Evolutionary conservation across 192 early-diverging fungal species (phyloP), one percentile per base, ranked within the genome.

Genomic region (Coemansia sp.): DNA sequence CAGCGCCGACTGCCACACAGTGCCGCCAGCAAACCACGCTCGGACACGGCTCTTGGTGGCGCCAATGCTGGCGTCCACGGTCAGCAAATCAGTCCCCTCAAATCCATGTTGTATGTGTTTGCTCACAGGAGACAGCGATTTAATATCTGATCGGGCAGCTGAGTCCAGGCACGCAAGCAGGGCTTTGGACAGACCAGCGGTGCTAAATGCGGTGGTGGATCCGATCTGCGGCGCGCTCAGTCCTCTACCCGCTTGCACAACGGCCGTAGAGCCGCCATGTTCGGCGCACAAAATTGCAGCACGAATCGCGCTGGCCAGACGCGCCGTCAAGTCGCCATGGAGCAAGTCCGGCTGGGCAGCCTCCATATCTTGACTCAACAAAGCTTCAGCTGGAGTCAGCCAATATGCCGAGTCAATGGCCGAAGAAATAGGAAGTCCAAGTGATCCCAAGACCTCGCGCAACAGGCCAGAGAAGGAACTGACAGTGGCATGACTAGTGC

Each of bases 21-120:
- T 48, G 15, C 65, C 64, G 38, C 60, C 56, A 11, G 56, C 30
- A 39, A 75, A 68, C 71, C 71, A 75, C 46, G 14, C 3, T 10
- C 42, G 34, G 31, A 63, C 31, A 7, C 65, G 60, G 4, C 36
- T 25, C 49, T 75, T 75, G 30, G 56, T 55, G 5, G 49, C 53
- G 6, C 71, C 71, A 21, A 56, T 37, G 36, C 65, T 75, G 27
- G 31, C 34, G 21, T 75, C 65, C 26, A 75, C 37, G 1, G 65
- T 27, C 13, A 27, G 18, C 18, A 75, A 56, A 34, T 75, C 65
- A 31, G 56, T 40, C 17, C 40, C 35, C 34, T 53, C 56, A 56
- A 74, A 74, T 15, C 45, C 59, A 2, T 26, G 33, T 30, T 74
- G 70, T 15, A 74, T 55, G 33, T 34, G 35, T 29, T 32, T 54